Evolutionary conservation across 176 grass and related monocot genomes (phyloP).

Genomic region (Carex pumila): DNA sequence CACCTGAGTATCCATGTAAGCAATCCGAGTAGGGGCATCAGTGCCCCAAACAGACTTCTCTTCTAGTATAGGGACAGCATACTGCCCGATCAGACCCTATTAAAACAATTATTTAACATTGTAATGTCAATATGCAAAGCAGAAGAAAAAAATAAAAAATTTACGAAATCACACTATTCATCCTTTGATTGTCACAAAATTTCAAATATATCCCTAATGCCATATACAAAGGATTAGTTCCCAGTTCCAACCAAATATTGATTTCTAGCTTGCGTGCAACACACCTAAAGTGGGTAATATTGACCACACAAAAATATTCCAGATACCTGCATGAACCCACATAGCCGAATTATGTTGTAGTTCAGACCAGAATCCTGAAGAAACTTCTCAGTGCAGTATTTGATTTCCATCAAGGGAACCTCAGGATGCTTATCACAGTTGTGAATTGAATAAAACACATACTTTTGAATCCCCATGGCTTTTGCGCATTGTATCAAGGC

Average conservation of each 20-base stretch:
- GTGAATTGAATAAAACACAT: constrained; percentile 95
- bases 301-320: background rate
- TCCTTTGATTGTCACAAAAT: background rate
- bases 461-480: constrained; percentile 98
- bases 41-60: constrained; percentile 99
- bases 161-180: background rate
- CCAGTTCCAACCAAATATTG: background rate
- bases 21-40: constrained; percentile 96
- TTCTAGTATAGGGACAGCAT: constrained; percentile 98
- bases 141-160: background rate
- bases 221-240: background rate
- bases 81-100: constrained; percentile 97
- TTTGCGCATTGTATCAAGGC: constrained; percentile 97
- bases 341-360: constrained; percentile 74
- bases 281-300: background rate
- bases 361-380: constrained; percentile 78
- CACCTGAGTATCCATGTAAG: constrained; percentile 99
- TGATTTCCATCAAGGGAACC: constrained; percentile 98
- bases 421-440: constrained; percentile 97
- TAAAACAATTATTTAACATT: background rate
- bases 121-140: background rate
- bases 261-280: background rate
- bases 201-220: background rate
- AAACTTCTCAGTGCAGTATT: constrained; percentile 95
- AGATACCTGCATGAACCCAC: constrained; percentile 85